Percentiles rank a stretch among this genome's conserved stretches.
These are phyloP conservation scores for Trametes elegans DNA, from an alignment of 768 basidiomycete genomes.

Conservation along the genomic window DNA sequence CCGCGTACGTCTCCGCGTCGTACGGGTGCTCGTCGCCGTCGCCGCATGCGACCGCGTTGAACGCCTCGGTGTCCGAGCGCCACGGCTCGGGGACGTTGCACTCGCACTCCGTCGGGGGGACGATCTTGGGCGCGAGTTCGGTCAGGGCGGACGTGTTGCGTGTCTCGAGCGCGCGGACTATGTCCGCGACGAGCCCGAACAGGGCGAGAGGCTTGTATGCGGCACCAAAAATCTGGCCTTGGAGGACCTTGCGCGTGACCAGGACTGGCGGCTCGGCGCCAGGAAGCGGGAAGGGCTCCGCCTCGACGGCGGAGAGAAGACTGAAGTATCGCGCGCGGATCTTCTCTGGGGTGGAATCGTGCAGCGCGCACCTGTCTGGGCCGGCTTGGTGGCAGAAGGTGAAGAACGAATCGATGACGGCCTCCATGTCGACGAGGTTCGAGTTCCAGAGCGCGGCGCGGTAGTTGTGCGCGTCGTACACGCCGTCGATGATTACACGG, in stretches of 20 bases:
- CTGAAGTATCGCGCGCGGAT: constrained; percentile 21
- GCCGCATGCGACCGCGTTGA: constrained; percentile 13
- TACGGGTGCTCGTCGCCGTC: constrained; percentile 11
- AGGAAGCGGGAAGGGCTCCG: constrained; percentile 9
- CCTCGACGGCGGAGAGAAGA: constrained; percentile 5
- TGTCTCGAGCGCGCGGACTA: constrained; percentile 10
- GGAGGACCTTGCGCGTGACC: constrained; percentile 13
- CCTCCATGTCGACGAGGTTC: constrained; percentile 27
- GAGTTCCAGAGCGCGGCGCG: constrained; percentile 20
- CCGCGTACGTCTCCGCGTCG: not conserved
- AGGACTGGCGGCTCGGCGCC: constrained; percentile 15
- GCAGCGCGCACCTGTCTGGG: constrained; percentile 24
- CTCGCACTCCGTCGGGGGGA: constrained; percentile 13
- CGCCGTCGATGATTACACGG: constrained; percentile 32
- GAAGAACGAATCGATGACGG: constrained; percentile 18
- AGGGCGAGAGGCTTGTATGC: constrained; percentile 10
- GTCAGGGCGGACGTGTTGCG: constrained; percentile 7
- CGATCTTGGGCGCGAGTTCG: constrained; percentile 8
- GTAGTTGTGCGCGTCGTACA: constrained; percentile 28
- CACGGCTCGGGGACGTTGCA: constrained; percentile 1
- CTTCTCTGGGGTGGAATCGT: constrained; percentile 20
- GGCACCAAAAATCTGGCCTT: constrained; percentile 8
- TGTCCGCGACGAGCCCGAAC: constrained; percentile 8
- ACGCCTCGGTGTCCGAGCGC: constrained; percentile 12
- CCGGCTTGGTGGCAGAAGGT: constrained; percentile 26